Percentiles rank a stretch among this genome's conserved stretches.
phyloP scores from a whole-genome alignment of 2,329 filamentous ascomycete species.

The Aspergillus transmontanensis region DNA sequence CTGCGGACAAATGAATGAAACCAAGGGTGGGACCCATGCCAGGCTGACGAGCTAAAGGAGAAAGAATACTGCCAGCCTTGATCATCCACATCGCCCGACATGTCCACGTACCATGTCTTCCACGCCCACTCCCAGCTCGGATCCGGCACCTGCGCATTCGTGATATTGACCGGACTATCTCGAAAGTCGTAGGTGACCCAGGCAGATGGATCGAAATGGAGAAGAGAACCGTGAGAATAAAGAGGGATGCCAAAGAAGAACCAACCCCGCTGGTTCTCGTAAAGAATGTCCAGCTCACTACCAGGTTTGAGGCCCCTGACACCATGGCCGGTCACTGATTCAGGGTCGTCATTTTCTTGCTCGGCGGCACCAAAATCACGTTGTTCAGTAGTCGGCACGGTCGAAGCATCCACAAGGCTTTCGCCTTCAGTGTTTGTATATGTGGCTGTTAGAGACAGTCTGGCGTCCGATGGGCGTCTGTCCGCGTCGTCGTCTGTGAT shows the following conservation, averaged over 20 bases:
- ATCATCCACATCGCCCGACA: slow-evolving; percentile 80
- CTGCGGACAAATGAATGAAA: slow-evolving; percentile 93
- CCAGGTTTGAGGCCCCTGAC: slow-evolving; percentile 27
- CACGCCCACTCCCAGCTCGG: slow-evolving; percentile 92
- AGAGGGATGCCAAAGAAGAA: slow-evolving; percentile 87
- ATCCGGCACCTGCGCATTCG: slow-evolving; percentile 89
- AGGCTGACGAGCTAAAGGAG: slow-evolving; percentile 76
- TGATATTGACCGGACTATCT: slow-evolving; percentile 68
- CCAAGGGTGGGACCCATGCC: slow-evolving; percentile 88
- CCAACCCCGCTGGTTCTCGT: slow-evolving; percentile 90
- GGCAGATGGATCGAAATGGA: slow-evolving; percentile 79
- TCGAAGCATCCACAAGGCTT: slow-evolving; percentile 6
- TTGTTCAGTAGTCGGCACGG: background rate
- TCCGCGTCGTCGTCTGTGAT: slow-evolving; percentile 30
- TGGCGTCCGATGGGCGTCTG: slow-evolving; percentile 13
- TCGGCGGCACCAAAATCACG: slow-evolving; percentile 14
- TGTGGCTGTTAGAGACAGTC: slow-evolving; percentile 14
- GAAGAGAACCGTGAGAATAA: slow-evolving; percentile 84
- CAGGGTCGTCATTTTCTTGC: background rate
- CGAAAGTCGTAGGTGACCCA: slow-evolving; percentile 74
- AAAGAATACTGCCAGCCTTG: slow-evolving; percentile 97
- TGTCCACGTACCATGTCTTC: slow-evolving; percentile 73
- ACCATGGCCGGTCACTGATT: slow-evolving; percentile 3
- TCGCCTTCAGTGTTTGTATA: slow-evolving; percentile 10
- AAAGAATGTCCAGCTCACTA: slow-evolving; percentile 77